phyloP scores from a whole-genome alignment of 2,329 filamentous ascomycete genomes.

The Tetracladium maxilliforme region DNA sequence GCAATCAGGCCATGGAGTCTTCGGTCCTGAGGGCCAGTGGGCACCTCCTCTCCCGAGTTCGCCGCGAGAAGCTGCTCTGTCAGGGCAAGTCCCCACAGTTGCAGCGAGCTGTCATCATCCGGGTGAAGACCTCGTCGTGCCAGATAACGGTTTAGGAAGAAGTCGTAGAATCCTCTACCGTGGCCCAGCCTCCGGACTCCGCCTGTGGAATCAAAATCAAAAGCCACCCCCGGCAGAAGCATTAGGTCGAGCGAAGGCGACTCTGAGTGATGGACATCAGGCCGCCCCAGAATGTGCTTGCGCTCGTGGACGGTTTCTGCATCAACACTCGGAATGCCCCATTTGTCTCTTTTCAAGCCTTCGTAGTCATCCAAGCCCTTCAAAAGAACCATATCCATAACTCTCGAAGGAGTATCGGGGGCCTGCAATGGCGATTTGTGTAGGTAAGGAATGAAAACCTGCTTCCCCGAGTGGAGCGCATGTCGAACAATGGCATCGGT shows the following conservation, averaged over 20 bases:
- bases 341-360: conserved; percentile 61
- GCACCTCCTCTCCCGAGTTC: conserved; percentile 47
- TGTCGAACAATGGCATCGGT: conserved; percentile 72
- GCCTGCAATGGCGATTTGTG: conserved; percentile 40
- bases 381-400: conserved; percentile 94
- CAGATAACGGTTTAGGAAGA: conserved; percentile 66
- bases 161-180: conserved; percentile 95
- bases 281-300: conserved; percentile 58
- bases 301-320: conserved; percentile 48
- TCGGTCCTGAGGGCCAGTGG: conserved; percentile 64
- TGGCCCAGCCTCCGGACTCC: conserved; percentile 70
- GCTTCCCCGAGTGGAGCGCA: conserved; percentile 63
- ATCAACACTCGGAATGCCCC: conserved; percentile 86
- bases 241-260: conserved; percentile 60
- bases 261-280: conserved; percentile 26
- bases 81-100: conserved; percentile 65
- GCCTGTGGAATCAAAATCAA: conserved; percentile 47
- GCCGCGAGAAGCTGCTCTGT: conserved; percentile 64
- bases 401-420: conserved; percentile 34
- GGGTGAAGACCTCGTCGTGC: conserved; percentile 23
- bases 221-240: conserved; percentile 84
- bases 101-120: conserved; percentile 15
- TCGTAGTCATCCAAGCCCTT: conserved; percentile 63
- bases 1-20: conserved; percentile 64
- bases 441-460: conserved; percentile 85